Base-by-base conservation (phyloP, 371 early-diverging fungal species). In the Mucor mucedo region DNA sequence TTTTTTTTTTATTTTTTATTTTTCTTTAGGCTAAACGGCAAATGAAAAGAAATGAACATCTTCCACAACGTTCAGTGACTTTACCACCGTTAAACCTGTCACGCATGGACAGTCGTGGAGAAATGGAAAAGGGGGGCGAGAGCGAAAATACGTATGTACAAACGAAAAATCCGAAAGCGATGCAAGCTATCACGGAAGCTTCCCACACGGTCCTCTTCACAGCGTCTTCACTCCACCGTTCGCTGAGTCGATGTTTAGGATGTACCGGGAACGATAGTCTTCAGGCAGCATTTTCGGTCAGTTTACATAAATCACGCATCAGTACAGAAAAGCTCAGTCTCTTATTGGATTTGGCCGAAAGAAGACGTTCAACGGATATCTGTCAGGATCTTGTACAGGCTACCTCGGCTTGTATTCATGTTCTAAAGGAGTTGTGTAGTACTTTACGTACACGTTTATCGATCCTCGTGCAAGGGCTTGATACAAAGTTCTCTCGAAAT, bases 401-500 rank as follows among this genome's bases (percentile, higher is more conserved):
- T 10, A 57, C 69, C 9, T 47, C 60, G 11, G 40, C 50, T 4
- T 65, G 66, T 29, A 74, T 76, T 28, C 14, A 45, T 0, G 40
- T 59, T 11, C 21, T 76, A 1, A 76, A 74, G 56, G 75, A 78
- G 30, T 48, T 78, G 14, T 71, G 71, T 27, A 59, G 35, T 21
- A 28, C 60, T 13, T 21, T 75, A 3, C 64, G 68, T 21, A 69
- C 72, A n/a, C 48, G 72, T n/a, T 44, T 73, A 30, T 60, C 76
- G 7, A 59, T 53, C 0, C 55, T 78, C 0, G 65, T 69, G n/a
- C 79, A 75, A 48, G 59, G 57, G 2, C 48, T 78, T 8, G 87
- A 87, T 48, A 63, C 74, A 0, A 79, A 81, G 32, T 62, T 73
- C 32, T 71, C 76, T 48, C 69, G 87, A 38, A 78, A 83, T 45